Evolutionary conservation across 2,329 filamentous ascomycete species (phyloP).

Genomic region (Colletotrichum brevisporum): DNA sequence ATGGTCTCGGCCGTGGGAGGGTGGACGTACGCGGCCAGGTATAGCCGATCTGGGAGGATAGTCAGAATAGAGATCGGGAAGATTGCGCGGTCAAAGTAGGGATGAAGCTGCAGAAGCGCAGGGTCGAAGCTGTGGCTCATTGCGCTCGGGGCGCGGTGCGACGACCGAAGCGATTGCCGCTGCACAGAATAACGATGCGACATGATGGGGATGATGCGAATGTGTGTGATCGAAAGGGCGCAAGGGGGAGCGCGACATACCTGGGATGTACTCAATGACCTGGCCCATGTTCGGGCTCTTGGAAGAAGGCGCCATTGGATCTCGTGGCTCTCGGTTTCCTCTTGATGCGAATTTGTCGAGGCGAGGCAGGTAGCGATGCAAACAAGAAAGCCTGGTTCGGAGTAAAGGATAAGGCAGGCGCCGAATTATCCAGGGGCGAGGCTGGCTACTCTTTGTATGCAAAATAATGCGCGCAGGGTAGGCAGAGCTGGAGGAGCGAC

Average conservation of each 20-base stretch:
- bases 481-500: constrained; percentile 6
- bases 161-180: constrained; percentile 10
- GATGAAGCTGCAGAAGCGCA: constrained; percentile 22
- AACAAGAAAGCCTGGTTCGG: constrained; percentile 21
- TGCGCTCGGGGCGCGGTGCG: constrained; percentile 22
- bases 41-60: constrained; percentile 82
- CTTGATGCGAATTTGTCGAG: neutral
- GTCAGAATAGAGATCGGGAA: constrained; percentile 54
- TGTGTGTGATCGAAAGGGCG: constrained; percentile 6
- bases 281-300: constrained; percentile 79
- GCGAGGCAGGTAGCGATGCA: constrained; percentile 18
- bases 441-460: constrained; percentile 39
- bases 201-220: constrained; percentile 42
- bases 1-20: constrained; percentile 84
- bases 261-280: constrained; percentile 96
- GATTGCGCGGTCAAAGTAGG: constrained; percentile 42
- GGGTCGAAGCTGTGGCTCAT: neutral
- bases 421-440: constrained; percentile 32
- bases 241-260: constrained; percentile 64
- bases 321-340: constrained; percentile 29
- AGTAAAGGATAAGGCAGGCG: constrained; percentile 28
- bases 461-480: constrained; percentile 36
- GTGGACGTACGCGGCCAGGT: constrained; percentile 91
- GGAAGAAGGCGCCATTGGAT: constrained; percentile 65
- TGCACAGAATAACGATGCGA: constrained; percentile 50